Base-by-base conservation (phyloP, 306 rosid species). In the Vigna radiata region DNA sequence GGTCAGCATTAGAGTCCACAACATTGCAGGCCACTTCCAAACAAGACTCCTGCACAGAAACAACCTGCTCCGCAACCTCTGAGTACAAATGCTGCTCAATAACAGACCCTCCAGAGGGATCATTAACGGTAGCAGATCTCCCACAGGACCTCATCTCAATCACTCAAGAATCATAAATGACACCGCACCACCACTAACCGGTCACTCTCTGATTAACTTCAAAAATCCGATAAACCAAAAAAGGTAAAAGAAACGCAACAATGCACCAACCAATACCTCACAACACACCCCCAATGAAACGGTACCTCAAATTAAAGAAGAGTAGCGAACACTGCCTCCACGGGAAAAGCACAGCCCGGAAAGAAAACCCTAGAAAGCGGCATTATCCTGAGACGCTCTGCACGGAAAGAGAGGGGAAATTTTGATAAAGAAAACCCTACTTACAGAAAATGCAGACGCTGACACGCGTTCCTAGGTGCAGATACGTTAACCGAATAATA, bases 111-210 rank as follows among this genome's bases (percentile, higher is more conserved):
- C 77, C 76, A 3, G 78, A 58, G 66, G 79, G 82, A 73, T 79
- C 93, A 39, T 81, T 95, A 5, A 75, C 77, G 6, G 80, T 48
- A 66, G 79, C 69, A 41, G 89, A 83, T 65, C 85, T 70, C 76
- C 89, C 99, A 82, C 79, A 90, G 37, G 89, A 87, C 39, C 92
- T 94, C 97, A 93, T 91, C 87, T 55, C 86, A 80, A 31, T 53
- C 72, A 56, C 63, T 82, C 86, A 39, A 55, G 77, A 86, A 72
- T 23, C 87, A 33, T n/a, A 23, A 36, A 63, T 5, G 17, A 1
- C 31, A 84, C 36, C 64, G 61, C 52, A 68, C 33, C 47, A 10
- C 73, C 59, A 58, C 76, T 61, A 79, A 65, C 83, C 85, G 83
- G 76, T 75, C 55, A 82, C 83, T 61, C 82, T 36, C 50, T 41